These are phyloP conservation scores for Coemansia sp. DNA, from an alignment of 192 early-diverging fungal species.

Conservation along the genomic window DNA sequence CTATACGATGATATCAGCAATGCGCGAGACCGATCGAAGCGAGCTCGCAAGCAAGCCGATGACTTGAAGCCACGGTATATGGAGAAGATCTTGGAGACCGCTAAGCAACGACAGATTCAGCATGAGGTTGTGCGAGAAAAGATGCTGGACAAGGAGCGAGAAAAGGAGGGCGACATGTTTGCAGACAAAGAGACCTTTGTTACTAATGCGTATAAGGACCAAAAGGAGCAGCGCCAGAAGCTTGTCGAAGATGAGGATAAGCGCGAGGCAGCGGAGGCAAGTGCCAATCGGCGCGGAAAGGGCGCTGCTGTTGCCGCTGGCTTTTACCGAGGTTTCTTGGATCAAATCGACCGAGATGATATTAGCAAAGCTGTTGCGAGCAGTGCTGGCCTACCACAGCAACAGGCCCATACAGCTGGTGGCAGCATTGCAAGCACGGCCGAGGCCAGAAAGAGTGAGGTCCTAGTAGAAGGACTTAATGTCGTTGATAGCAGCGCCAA, in stretches of 20 bases:
- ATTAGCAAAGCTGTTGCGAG: constrained; percentile 58
- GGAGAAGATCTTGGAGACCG: constrained; percentile 42
- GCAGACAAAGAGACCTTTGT: constrained; percentile 47
- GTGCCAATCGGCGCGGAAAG: not conserved
- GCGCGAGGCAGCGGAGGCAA: constrained; percentile 9
- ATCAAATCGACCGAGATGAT: constrained; percentile 63
- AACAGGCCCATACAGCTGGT: not conserved
- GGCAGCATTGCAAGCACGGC: not conserved
- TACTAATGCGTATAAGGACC: constrained; percentile 36
- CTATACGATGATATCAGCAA: constrained; percentile 28
- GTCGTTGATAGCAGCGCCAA: not conserved
- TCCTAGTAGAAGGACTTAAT: not conserved
- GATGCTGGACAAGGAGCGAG: constrained; percentile 38
- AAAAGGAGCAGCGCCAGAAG: constrained; percentile 34
- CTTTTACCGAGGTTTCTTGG: constrained; percentile 26
- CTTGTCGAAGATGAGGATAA: constrained; percentile 34
- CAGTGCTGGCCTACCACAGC: no score
- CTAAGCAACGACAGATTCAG: constrained; percentile 41
- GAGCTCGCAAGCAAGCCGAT: not conserved
- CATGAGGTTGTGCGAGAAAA: constrained; percentile 32
- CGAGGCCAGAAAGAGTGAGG: not conserved
- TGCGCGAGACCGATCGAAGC: constrained; percentile 13
- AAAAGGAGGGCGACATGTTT: constrained; percentile 34
- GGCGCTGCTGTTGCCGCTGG: constrained; percentile 3
- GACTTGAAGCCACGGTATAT: constrained; percentile 45